A percentile compares a stretch with the other conserved stretches of the same genome.
These are phyloP conservation scores for Tetrahymena elliotti DNA, from an alignment of 73 alveolate genomes.

Conservation along the genomic window DNA sequence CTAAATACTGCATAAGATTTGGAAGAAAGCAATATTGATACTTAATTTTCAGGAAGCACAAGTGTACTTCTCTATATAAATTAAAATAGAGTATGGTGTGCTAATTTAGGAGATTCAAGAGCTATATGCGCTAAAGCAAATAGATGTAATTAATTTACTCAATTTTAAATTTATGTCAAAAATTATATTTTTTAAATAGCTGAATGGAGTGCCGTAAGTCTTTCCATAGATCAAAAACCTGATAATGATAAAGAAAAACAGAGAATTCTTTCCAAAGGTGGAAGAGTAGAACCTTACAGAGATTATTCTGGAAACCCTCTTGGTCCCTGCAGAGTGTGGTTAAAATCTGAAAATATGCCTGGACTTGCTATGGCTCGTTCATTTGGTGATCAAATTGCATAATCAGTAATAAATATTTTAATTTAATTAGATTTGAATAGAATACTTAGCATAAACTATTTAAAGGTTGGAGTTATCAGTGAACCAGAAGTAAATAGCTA, in stretches of 20 bases:
- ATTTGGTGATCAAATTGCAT: conserved; percentile 63
- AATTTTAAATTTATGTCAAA: not conserved
- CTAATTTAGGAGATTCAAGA: conserved; percentile 77
- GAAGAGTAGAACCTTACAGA: conserved; percentile 75
- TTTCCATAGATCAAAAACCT: conserved; percentile 88
- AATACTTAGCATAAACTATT: too few species aligned
- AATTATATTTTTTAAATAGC: conserved; percentile 42
- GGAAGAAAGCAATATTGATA: conserved; percentile 49
- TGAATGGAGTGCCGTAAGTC: conserved; percentile 42
- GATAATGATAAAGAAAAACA: conserved; percentile 71
- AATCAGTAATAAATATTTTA: conserved; percentile 36
- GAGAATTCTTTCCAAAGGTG: conserved; percentile 68
- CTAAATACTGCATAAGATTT: conserved; percentile 31
- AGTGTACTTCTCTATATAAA: conserved; percentile 45
- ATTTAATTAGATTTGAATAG: too few species aligned
- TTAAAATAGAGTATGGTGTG: conserved; percentile 51
- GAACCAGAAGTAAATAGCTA: conserved; percentile 49
- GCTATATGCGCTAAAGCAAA: conserved; percentile 33
- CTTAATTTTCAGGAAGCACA: conserved; percentile 65
- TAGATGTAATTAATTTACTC: not conserved
- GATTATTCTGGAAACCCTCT: conserved; percentile 54
- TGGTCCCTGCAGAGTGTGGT: conserved; percentile 94
- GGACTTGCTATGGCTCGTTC: conserved; percentile 77
- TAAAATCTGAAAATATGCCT: conserved; percentile 73
- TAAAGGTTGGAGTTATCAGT: conserved; percentile 35